A percentile compares a stretch with the other conserved stretches of the same genome.
These are phyloP conservation scores for Colletotrichum australisinense DNA, from an alignment of 2,329 filamentous ascomycete genomes.

Conservation along the genomic window DNA sequence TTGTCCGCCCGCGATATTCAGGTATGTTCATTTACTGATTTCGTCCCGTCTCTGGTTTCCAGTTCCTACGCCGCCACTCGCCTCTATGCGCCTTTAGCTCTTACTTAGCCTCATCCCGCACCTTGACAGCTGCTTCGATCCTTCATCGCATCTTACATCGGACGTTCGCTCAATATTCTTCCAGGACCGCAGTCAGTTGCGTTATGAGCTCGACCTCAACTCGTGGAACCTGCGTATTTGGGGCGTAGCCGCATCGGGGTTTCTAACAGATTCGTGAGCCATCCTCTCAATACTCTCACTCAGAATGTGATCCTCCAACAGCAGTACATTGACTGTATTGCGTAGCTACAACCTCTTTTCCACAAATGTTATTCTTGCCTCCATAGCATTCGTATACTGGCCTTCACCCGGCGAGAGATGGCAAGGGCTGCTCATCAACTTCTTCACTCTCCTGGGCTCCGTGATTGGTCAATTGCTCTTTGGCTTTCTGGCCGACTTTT, in stretches of 20 bases:
- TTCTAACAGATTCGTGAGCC: slow-evolving; percentile 63
- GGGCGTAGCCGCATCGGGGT: slow-evolving; percentile 66
- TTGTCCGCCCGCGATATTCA: slow-evolving; percentile 60
- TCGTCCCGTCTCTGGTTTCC: background rate
- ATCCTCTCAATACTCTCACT: background rate
- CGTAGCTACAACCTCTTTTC: slow-evolving; percentile 65
- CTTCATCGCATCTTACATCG: background rate
- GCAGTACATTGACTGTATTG: background rate
- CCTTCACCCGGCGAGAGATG: slow-evolving; percentile 55
- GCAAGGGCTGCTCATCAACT: slow-evolving; percentile 61
- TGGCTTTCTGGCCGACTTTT: slow-evolving; percentile 64
- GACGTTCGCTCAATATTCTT: background rate
- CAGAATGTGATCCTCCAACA: background rate
- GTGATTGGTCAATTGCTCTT: slow-evolving; percentile 64
- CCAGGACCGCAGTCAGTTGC: slow-evolving; percentile 62
- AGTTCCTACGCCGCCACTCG: background rate
- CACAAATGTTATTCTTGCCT: slow-evolving; percentile 65
- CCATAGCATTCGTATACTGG: slow-evolving; percentile 64
- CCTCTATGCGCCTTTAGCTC: background rate
- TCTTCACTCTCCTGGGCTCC: slow-evolving; percentile 64
- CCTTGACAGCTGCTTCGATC: slow-evolving; percentile 4
- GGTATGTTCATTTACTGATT: slow-evolving; percentile 46
- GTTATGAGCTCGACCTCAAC: slow-evolving; percentile 65
- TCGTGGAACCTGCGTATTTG: slow-evolving; percentile 66
- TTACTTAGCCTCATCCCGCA: background rate